Base-by-base conservation (phyloP, 495 filamentous ascomycete species). In the Neurospora sp. region DNA sequence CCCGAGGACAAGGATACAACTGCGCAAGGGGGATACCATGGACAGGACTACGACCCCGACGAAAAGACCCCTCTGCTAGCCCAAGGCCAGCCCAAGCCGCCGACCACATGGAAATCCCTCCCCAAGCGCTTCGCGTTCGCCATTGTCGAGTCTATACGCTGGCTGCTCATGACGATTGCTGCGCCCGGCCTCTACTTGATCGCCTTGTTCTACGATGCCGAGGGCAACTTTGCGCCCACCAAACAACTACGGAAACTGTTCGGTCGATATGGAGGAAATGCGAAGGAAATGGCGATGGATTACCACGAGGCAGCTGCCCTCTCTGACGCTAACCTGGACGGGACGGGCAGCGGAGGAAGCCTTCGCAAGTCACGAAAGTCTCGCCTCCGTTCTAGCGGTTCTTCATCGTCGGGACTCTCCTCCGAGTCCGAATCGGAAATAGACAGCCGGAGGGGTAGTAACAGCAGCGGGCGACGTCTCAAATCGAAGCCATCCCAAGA, bases 101-200 rank as follows among this genome's bases (percentile, higher is more conserved):
- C 81, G 76, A 35, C 22, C 14, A 66, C 53, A 2, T 85, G 90
- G 88, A 78, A 81, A 38, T 74, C 85, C 7, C 79, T 91, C 66
- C 89, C 89, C 66, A 88, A 86, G 78, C 88, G 87, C 79, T 87
- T 89, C 73, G 83, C 84, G 37, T 83, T 73, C 48, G 79, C 80
- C 69, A 81, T 94, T 72, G 83, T 92, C 40, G 87, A 91, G 75
- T 90, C 89, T 12, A 84, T 96, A 75, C 87, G 89, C 70, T 92
- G 90, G 82, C 85, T 98, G 66, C 82, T 97, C 20, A 92, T 92
- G 69, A 91, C 93, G 7, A 80, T 98, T 41, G 86, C 90, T 31
- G 88, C 90, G 2, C 94, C 96, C 6, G 92, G 90, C 3, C 84
- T 92, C 44, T 98, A 94, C 83, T 81, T 96, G 18, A 88, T 93